These are phyloP conservation scores for Aspergillus thermomutatus DNA, from an alignment of 2,329 filamentous ascomycete species.

Conservation along the genomic window DNA sequence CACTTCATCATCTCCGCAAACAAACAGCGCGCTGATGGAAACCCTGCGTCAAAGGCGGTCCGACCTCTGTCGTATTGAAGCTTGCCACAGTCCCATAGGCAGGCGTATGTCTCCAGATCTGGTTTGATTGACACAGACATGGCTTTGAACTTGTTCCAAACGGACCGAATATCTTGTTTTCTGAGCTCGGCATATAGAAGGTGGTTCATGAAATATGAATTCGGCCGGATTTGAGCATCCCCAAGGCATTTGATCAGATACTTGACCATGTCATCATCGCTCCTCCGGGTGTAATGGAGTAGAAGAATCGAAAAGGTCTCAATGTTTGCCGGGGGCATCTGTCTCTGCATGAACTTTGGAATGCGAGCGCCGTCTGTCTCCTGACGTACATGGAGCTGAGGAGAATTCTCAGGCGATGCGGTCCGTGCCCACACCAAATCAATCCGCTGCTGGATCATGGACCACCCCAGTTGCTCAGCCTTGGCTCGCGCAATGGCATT, in stretches of 20 bases:
- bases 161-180: slow-evolving; percentile 53
- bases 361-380: slow-evolving; percentile 22
- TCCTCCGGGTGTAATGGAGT: slow-evolving; percentile 65
- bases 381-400: slow-evolving; percentile 27
- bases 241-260: slow-evolving; percentile 62
- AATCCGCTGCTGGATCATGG: slow-evolving; percentile 69
- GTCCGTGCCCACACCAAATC: slow-evolving; percentile 54
- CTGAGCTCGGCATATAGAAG: slow-evolving; percentile 66
- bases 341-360: slow-evolving; percentile 39
- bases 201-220: slow-evolving; percentile 77
- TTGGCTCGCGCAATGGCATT: slow-evolving; percentile 52
- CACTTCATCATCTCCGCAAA: slow-evolving; percentile 51
- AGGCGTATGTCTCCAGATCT: slow-evolving; percentile 66
- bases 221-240: slow-evolving; percentile 62
- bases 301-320: slow-evolving; percentile 77
- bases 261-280: slow-evolving; percentile 56
- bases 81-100: slow-evolving; percentile 59
- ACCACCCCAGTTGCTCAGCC: slow-evolving; percentile 69
- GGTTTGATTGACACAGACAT: slow-evolving; percentile 56
- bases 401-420: slow-evolving; percentile 18
- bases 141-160: slow-evolving; percentile 54
- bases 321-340: slow-evolving; percentile 60
- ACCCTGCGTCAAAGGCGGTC: slow-evolving; percentile 45
- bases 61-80: slow-evolving; percentile 47
- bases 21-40: slow-evolving; percentile 44